Conservation (phyloP, 1,284 basidiomycete species). For the Cerioporus squamosus region DNA sequence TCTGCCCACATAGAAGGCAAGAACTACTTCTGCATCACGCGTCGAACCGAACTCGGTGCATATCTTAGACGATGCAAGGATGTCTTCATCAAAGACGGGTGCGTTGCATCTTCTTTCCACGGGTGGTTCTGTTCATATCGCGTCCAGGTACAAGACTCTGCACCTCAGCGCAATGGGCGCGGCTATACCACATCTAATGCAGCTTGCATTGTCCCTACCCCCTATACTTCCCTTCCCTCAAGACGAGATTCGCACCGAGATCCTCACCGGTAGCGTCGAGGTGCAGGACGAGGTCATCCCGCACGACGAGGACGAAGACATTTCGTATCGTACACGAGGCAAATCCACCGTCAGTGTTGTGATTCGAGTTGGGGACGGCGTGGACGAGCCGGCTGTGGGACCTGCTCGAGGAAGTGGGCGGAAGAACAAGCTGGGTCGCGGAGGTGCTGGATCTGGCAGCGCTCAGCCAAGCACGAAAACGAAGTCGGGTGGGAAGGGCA, state of each 20-base stretch:
- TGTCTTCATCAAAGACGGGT: slow-evolving; percentile 80
- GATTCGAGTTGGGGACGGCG: slow-evolving; percentile 64
- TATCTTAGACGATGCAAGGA: slow-evolving; percentile 84
- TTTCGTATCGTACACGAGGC: slow-evolving; percentile 64
- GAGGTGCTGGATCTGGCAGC: neutral
- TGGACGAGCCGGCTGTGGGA: slow-evolving; percentile 42
- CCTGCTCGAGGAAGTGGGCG: slow-evolving; percentile 21
- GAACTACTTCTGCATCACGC: slow-evolving; percentile 81
- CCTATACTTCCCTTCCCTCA: slow-evolving; percentile 71
- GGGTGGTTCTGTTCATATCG: neutral
- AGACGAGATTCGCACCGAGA: slow-evolving; percentile 69
- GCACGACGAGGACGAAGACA: slow-evolving; percentile 76
- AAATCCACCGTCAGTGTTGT: slow-evolving; percentile 70
- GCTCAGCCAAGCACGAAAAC: neutral
- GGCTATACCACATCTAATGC: slow-evolving; percentile 82
- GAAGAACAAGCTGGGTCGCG: slow-evolving; percentile 14
- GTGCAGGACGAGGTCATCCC: slow-evolving; percentile 82
- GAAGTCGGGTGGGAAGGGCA: neutral
- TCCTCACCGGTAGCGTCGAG: slow-evolving; percentile 76
- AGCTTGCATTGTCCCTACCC: slow-evolving; percentile 74
- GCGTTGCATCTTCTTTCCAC: slow-evolving; percentile 28
- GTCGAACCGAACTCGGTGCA: slow-evolving; percentile 73
- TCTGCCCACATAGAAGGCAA: slow-evolving; percentile 78
- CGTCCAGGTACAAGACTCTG: slow-evolving; percentile 71
- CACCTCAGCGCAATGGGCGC: slow-evolving; percentile 85